Evolutionary conservation across 805 yeast species (phyloP), one percentile per base, ranked within the genome.

Genomic region (Candida silvatica): DNA sequence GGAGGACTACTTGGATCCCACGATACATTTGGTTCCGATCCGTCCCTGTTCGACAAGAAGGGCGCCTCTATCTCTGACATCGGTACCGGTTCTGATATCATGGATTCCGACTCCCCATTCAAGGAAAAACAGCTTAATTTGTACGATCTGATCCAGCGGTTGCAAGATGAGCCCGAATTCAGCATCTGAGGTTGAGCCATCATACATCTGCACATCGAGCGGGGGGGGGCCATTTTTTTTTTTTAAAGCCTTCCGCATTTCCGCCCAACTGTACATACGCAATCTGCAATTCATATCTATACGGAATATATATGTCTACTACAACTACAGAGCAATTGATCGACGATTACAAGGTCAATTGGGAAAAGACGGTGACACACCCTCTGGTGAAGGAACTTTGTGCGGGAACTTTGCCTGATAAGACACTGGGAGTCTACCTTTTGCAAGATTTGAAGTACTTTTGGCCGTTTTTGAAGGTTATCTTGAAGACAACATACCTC

Each of bases 371-470:
- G 14, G 18, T 23, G 14, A 17, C 16, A 18, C 34, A 31, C 17
- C 34, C 17, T 11, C 18, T 31, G 11, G 28, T 31, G 6, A 20
- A 20, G 11, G 28, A 31, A 22, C 27, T 31, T 14, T 31, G 27
- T 23, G 28, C 27, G 12, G 34, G 34, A 8, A 31, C 27, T 5
- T 19, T 31, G 14, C 12, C 34, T 2, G 27, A 31, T 15, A 12
- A 31, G 16, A 15, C 34, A 6, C 27, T 31, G 11, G 22, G n/a
- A 12, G 17, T 31, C 18, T 31, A 31, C 17, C 28, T 31, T 15
- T 16, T 20, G 8, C 34, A 31, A 20, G 34, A 31, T 14, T 12
- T 15, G 7, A 31, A 31, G 28, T 31, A 31, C 17, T 31, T 31
- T 15, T 4, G 14, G 11, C 18, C 24, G 11, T 31, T 23, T 23